Evolutionary conservation across 495 filamentous ascomycete species (phyloP).

Genomic region (Eremomyces bilateralis): DNA sequence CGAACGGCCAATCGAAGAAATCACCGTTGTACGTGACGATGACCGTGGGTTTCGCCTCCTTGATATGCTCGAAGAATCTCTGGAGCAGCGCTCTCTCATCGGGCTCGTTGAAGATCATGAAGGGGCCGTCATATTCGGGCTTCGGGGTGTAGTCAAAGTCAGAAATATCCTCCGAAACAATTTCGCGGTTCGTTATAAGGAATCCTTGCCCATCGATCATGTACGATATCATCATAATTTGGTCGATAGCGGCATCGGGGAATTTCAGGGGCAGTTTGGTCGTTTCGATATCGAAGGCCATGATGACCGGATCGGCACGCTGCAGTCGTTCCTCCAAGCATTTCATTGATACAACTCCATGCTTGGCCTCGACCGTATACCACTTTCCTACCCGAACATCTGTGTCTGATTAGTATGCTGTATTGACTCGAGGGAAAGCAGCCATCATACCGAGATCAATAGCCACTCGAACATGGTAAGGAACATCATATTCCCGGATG

Average conservation of each 20-base stretch:
- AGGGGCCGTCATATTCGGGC: slow-evolving; percentile 83
- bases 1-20: slow-evolving; percentile 99
- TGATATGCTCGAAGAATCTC: slow-evolving; percentile 87
- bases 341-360: slow-evolving; percentile 59
- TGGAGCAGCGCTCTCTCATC: slow-evolving; percentile 76
- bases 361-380: slow-evolving; percentile 90
- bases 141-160: slow-evolving; percentile 98
- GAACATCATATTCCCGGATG: slow-evolving; percentile 97
- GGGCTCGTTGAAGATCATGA: slow-evolving; percentile 95
- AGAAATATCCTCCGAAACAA: slow-evolving; percentile 90
- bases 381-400: slow-evolving; percentile 93
- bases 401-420: slow-evolving; percentile 15
- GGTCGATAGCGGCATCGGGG: slow-evolving; percentile 85
- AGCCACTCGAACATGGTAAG: slow-evolving; percentile 95
- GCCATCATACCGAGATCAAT: slow-evolving; percentile 61
- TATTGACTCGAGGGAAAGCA: slow-evolving; percentile 2
- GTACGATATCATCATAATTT: slow-evolving; percentile 99
- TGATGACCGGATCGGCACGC: slow-evolving; percentile 80
- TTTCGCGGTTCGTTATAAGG: slow-evolving; percentile 92
- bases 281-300: slow-evolving; percentile 97
- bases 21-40: slow-evolving; percentile 99
- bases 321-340: slow-evolving; percentile 76
- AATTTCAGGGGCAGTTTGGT: slow-evolving; percentile 95
- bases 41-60: slow-evolving; percentile 81
- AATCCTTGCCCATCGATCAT: slow-evolving; percentile 99